Evolutionary conservation across 1,284 basidiomycete genomes (phyloP), one percentile per base, ranked within the genome.

Genomic region (Stygiomarasmius scandens): DNA sequence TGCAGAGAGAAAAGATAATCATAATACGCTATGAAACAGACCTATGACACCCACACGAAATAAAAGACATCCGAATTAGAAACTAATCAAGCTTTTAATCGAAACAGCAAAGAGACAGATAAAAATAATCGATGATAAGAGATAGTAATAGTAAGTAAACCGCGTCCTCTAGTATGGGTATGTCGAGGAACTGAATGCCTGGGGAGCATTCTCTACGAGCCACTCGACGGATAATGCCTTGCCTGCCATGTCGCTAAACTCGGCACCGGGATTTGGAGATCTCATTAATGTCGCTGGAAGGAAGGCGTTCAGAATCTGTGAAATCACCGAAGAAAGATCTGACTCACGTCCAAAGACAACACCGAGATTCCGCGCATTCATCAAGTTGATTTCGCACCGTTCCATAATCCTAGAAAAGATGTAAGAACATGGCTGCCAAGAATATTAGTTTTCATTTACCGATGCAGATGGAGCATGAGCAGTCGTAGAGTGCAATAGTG

Each of bases 321-420:
- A 51, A 27, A 12, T 52, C 34, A n/a, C 19, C 10, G n/a, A 34
- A 11, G 8, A 32, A 38, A 41, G 49, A 23, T 25, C 50, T 46
- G 12, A 89, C 95, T 78, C 73, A 98, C 95, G 96, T 64, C 97
- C 97, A 77, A 99, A 98, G 44, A 99, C 95, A n/a, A 98, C 95
- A n/a, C 97, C 97, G 20, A 99, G 77, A 67, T 99, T 99, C 62
- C 95, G 85, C 2, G 94, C 89, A 51, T 88, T 95, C 97, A 99
- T 99, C 54, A 95, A 80, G 72, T 99, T 99, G 58, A 80, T 79
- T 23, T 87, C 85, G 56, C 82, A 84, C 38, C 80, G 78, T 56
- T 87, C 78, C 66, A 86, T 85, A 24, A 96, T 82, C 56, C 94
- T 93, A 27, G 27, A 25, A 23, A 12, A 1, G 11, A 19, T 22